Percentiles rank a stretch among this genome's conserved stretches.
Evolutionary conservation across 2,329 filamentous ascomycete species (phyloP).

Genomic region (Sporothrix pallida): DNA sequence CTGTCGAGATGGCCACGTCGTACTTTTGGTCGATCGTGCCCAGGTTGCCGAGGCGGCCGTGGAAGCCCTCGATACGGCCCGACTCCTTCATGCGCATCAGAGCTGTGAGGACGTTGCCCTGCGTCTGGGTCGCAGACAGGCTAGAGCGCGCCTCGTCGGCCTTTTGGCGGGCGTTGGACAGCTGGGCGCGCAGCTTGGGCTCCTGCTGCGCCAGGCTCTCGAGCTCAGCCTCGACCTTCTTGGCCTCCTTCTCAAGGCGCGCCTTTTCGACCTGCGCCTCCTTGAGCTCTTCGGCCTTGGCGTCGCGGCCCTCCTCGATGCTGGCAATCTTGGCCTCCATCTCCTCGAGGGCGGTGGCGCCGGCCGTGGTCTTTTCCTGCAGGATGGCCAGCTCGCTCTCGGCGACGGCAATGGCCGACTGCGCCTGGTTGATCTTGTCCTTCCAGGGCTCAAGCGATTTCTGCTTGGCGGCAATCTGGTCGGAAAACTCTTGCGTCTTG

Average conservation of each 20-base stretch:
- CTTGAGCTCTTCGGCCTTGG: constrained; percentile 77
- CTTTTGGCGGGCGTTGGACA: constrained; percentile 90
- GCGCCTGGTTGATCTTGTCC: constrained; percentile 95
- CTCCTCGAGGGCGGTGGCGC: constrained; percentile 82
- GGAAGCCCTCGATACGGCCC: constrained; percentile 94
- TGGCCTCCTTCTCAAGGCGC: constrained; percentile 74
- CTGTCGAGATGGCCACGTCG: constrained; percentile 97
- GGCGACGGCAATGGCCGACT: constrained; percentile 90
- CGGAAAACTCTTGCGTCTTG: constrained; percentile 93
- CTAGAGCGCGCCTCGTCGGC: constrained; percentile 94
- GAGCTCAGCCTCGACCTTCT: constrained; percentile 73
- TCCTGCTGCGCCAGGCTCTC: constrained; percentile 76
- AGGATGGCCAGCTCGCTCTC: constrained; percentile 94
- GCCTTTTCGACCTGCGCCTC: constrained; percentile 75
- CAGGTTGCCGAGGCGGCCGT: constrained; percentile 91
- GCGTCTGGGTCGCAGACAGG: constrained; percentile 86
- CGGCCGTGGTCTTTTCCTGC: constrained; percentile 85
- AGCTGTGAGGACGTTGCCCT: constrained; percentile 88
- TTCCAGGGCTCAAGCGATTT: constrained; percentile 96
- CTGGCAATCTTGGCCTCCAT: constrained; percentile 76
- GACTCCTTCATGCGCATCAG: constrained; percentile 95
- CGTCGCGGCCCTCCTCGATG: constrained; percentile 72
- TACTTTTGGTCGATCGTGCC: constrained; percentile 93
- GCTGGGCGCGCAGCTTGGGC: constrained; percentile 78
- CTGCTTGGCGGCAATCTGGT: constrained; percentile 89